Conservation (phyloP, 345 rosid genomes). For the Syzygium grande region DNA sequence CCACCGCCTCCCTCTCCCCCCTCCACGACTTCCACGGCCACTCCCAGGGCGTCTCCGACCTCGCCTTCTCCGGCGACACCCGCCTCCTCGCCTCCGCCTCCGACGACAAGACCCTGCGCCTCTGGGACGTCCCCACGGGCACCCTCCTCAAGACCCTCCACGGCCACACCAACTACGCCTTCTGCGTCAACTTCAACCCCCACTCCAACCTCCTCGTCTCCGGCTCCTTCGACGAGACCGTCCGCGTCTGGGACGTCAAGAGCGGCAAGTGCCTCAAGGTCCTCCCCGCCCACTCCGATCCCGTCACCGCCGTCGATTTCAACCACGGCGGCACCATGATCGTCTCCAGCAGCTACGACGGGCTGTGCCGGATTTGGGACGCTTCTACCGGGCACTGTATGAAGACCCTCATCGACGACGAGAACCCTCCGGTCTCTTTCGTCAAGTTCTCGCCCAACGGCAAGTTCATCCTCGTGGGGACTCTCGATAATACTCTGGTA, state of each 20-base stretch:
- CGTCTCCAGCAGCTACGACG: constrained; percentile 91
- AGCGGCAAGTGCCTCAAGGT: constrained; percentile 83
- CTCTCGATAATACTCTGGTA: constrained; percentile 82
- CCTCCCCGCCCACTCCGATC: constrained; percentile 90
- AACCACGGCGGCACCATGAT: constrained; percentile 73
- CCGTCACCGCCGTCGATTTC: constrained; percentile 86
- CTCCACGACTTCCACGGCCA: constrained; percentile 58
- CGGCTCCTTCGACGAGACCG: constrained; percentile 93
- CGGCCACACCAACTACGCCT: constrained; percentile 80
- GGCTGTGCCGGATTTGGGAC: constrained; percentile 90
- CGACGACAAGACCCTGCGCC: constrained; percentile 86
- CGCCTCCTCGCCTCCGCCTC: constrained; percentile 85
- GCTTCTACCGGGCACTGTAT: constrained; percentile 79
- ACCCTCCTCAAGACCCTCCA: constrained; percentile 49
- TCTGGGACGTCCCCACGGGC: constrained; percentile 82
- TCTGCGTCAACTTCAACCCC: constrained; percentile 83
- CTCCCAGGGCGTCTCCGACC: constrained; percentile 71
- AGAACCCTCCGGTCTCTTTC: constrained; percentile 87
- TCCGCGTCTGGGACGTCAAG: constrained; percentile 88
- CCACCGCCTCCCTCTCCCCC: constrained; percentile 35
- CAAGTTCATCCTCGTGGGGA: constrained; percentile 86
- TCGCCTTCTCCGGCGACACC: constrained; percentile 85
- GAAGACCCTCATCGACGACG: constrained; percentile 83
- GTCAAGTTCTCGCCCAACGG: constrained; percentile 91
- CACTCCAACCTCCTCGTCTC: constrained; percentile 85